These are phyloP conservation scores for Lentinula detonsa DNA, from an alignment of 768 basidiomycete genomes.

Conservation along the genomic window DNA sequence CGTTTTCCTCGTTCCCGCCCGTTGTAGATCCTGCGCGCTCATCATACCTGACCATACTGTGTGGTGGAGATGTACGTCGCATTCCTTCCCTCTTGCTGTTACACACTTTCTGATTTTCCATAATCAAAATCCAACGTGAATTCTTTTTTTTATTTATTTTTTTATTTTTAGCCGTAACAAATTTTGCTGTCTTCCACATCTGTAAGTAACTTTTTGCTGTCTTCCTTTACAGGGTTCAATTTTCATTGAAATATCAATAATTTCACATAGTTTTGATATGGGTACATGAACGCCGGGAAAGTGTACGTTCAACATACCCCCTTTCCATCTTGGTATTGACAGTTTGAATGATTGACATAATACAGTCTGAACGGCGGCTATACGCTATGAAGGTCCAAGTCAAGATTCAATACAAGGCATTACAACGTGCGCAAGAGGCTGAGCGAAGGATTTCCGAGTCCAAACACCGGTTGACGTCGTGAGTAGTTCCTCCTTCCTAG, in stretches of 20 bases:
- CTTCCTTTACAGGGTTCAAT: constrained; percentile 11
- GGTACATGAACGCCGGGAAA: constrained; percentile 21
- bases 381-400: constrained; percentile 46
- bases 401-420: constrained; percentile 44
- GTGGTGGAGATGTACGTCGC: constrained; percentile 10
- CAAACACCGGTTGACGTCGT: constrained; percentile 38
- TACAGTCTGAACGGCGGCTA: constrained; percentile 41
- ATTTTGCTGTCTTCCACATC: constrained; percentile 51
- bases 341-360: background rate
- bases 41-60: constrained; percentile 12
- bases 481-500: constrained; percentile 24
- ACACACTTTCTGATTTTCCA: constrained; percentile 4
- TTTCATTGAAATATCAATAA: constrained; percentile 20
- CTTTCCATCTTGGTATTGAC: background rate
- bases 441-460: constrained; percentile 7
- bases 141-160: too few relatives aligned
- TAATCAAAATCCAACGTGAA: too few relatives aligned
- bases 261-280: constrained; percentile 2
- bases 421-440: constrained; percentile 24
- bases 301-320: constrained; percentile 7
- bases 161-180: constrained; percentile 28
- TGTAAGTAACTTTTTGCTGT: constrained; percentile 14
- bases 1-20: background rate
- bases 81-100: background rate
- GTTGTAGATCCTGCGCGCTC: background rate